Evolutionary conservation across 2,329 filamentous ascomycete genomes (phyloP), one percentile per base, ranked within the genome.

Genomic region (Mariannaea sp.): DNA sequence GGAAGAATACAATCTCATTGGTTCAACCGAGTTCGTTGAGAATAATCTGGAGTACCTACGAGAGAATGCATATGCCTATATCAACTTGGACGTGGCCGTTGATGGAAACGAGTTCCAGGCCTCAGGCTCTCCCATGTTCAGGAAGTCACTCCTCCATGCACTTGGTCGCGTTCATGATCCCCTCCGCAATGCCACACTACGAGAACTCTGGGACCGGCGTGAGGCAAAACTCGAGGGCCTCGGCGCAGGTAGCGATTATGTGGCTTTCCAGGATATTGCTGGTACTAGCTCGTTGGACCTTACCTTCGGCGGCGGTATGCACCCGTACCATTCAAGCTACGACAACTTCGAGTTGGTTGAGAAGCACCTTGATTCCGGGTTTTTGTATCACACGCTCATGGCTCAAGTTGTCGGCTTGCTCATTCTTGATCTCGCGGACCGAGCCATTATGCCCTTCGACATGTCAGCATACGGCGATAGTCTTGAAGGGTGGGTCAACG

Each of bases 21-120:
- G 94, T 7, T 96, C 91, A 9, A 97, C 94, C 2, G 94, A 99
- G 71, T 93, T 89, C 66, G 94, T 99, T 39, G 94, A 99, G 74
- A 87, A 89, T 40, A 87, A 93, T 61, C 78, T 91, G 22, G 85
- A 92, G 0, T 71, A 76, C 3, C 79, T 99, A 6, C 87, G 90
- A 35, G 76, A 81, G 14, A 82, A 94, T 63, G 93, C 84, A 0
- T 85, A 90, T 58, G 92, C 89, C 8, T 99, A 99, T 67, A 79
- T 99, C 60, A 99, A 99, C 67, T 86, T 99, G 33, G 93, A 93
- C 69, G 84, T 86, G 2, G 93, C 88, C 27, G 86, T 97, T 4
- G 82, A 83, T 2, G 94, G 94, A 5, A 74, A 78, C 47, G 79
- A 87, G 9, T 91, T 99, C 67, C 81, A 82, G 59, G 93, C 90